These are phyloP conservation scores for Corynespora cassiicola DNA, from an alignment of 2,329 filamentous ascomycete genomes.

Conservation along the genomic window DNA sequence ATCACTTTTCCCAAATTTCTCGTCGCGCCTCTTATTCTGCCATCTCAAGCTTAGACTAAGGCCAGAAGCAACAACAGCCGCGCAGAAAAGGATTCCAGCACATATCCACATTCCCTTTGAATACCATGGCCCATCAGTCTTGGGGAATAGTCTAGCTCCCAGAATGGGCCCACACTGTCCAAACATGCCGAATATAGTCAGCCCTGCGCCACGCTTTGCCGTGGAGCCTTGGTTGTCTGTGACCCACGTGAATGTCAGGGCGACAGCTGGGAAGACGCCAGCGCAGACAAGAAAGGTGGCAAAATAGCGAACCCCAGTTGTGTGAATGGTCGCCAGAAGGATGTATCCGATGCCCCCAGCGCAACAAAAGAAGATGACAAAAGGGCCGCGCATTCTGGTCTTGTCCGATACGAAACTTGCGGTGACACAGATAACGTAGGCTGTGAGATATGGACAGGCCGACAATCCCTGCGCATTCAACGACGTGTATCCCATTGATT, in stretches of 20 bases:
- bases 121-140: conserved; percentile 37
- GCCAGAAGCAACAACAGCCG: conserved; percentile 25
- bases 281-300: conserved; percentile 62
- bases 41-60: background rate
- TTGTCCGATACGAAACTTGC: conserved; percentile 71
- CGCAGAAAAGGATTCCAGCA: conserved; percentile 46
- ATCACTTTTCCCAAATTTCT: conserved; percentile 2
- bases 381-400: conserved; percentile 67
- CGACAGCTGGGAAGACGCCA: conserved; percentile 71
- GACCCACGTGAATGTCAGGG: conserved; percentile 74
- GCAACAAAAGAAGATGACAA: conserved; percentile 63
- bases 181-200: conserved; percentile 71
- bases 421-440: conserved; percentile 67
- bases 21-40: conserved; percentile 3
- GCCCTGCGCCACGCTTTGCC: conserved; percentile 69
- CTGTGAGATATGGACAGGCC: conserved; percentile 72
- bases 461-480: conserved; percentile 75
- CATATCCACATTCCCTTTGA: conserved; percentile 45
- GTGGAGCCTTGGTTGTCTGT: conserved; percentile 73
- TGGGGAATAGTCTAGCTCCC: conserved; percentile 43
- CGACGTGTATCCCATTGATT: conserved; percentile 69
- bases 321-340: conserved; percentile 66
- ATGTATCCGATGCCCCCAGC: conserved; percentile 70
- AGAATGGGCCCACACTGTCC: conserved; percentile 58
- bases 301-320: conserved; percentile 57